Evolutionary conservation across 257 asterid genomes (phyloP).

Genomic region (Rauvolfia tetraphylla): DNA sequence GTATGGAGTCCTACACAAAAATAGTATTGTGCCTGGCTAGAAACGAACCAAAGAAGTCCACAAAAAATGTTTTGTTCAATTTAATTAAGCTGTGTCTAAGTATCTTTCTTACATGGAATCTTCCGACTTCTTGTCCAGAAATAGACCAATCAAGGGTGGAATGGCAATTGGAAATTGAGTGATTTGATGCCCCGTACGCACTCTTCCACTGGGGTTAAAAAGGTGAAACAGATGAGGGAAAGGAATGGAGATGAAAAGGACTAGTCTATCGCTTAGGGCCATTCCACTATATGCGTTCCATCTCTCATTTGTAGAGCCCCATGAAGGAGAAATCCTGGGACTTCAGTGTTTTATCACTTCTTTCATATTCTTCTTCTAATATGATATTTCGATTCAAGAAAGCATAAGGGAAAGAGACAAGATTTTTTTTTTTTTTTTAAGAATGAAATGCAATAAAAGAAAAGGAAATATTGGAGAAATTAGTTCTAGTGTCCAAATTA

Average conservation of each 20-base stretch:
- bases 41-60: no score
- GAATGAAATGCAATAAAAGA: no score
- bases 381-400: no score
- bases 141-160: background rate
- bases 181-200: background rate
- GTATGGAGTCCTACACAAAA: no score
- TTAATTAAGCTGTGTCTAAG: background rate
- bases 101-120: background rate
- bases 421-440: no score
- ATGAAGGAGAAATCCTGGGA: background rate
- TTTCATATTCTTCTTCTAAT: no score
- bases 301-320: background rate
- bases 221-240: background rate
- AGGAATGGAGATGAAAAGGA: background rate
- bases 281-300: background rate
- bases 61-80: no score
- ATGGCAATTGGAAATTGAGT: background rate
- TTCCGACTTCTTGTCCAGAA: background rate
- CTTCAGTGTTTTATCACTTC: no score
- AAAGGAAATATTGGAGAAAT: no score
- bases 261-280: constrained; percentile 2
- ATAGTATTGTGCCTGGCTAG: no score
- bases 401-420: no score
- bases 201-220: background rate
- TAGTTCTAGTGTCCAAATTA: background rate